A percentile compares a stretch with the other conserved stretches of the same genome.
Conservation (phyloP, 73 alveolate species). For the Blepharisma stoltei region DNA sequence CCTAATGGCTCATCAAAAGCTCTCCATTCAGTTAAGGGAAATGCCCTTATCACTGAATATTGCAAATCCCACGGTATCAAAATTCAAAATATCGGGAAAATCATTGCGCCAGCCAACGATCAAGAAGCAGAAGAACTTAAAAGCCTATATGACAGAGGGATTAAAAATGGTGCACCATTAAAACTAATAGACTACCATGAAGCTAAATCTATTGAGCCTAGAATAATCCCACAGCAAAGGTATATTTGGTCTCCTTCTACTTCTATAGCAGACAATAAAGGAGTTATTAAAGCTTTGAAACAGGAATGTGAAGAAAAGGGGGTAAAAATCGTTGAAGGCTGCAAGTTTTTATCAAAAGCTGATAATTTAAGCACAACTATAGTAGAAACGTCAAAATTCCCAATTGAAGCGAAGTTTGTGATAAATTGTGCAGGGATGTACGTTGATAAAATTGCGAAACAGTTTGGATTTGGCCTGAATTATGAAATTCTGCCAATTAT, state of each 20-base stretch:
- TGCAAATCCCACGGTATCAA: slow-evolving; percentile 57
- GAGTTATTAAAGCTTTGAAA: slow-evolving; percentile 46
- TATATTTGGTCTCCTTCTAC: slow-evolving; percentile 80
- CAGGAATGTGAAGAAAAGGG: not conserved
- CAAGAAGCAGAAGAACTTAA: slow-evolving; percentile 52
- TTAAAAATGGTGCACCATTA: slow-evolving; percentile 61
- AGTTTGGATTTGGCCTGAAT: slow-evolving; percentile 65
- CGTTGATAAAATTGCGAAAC: slow-evolving; percentile 64
- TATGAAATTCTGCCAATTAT: slow-evolving; percentile 63
- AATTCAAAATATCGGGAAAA: slow-evolving; percentile 70
- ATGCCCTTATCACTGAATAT: slow-evolving; percentile 54
- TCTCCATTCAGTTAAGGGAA: slow-evolving; percentile 65
- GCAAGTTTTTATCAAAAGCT: slow-evolving; percentile 16
- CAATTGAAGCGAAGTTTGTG: slow-evolving; percentile 41
- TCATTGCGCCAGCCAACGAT: slow-evolving; percentile 66
- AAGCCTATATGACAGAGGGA: slow-evolving; percentile 59
- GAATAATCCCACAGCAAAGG: slow-evolving; percentile 51
- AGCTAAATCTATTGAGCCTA: slow-evolving; percentile 71
- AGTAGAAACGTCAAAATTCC: not conserved
- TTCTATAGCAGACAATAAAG: slow-evolving; percentile 62
- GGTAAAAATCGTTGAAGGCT: slow-evolving; percentile 30
- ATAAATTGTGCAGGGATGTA: slow-evolving; percentile 76
- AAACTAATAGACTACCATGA: slow-evolving; percentile 56
- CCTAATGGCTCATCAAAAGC: slow-evolving; percentile 72
- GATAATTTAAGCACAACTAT: not conserved